phyloP scores from a whole-genome alignment of 169 alveolate species.

The Eimeria sp. region DNA sequence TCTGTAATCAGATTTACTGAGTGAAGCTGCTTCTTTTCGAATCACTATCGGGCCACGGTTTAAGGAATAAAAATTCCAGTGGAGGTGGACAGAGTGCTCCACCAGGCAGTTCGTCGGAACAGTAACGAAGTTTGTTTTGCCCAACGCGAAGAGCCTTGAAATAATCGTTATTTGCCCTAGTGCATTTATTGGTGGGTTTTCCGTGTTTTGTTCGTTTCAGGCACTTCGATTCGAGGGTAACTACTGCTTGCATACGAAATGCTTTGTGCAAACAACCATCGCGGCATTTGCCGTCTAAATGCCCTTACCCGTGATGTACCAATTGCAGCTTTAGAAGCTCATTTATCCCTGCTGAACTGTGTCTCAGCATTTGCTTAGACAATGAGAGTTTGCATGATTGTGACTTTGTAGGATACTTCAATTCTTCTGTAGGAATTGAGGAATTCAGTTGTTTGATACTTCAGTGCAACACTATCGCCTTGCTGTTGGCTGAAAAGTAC shows the following conservation, averaged over 20 bases:
- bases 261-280: not conserved
- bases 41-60: not conserved
- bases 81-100: not conserved
- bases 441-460: not conserved
- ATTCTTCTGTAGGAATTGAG: not conserved
- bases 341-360: not conserved
- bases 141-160: not conserved
- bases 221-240: not conserved
- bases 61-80: not conserved
- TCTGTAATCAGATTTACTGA: too few relatives aligned
- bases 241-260: not conserved
- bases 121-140: not conserved
- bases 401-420: too few relatives aligned
- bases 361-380: not conserved
- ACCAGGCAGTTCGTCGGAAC: not conserved
- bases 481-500: not conserved
- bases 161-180: not conserved
- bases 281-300: not conserved
- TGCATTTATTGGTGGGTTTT: not conserved
- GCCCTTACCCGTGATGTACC: not conserved
- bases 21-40: not conserved
- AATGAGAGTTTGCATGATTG: not conserved
- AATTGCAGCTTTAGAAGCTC: not conserved
- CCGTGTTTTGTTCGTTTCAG: not conserved
- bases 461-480: not conserved